A percentile compares a stretch with the other conserved stretches of the same genome.
Conservation (phyloP, 768 basidiomycete genomes). For the Vishniacozyma victoriae region DNA sequence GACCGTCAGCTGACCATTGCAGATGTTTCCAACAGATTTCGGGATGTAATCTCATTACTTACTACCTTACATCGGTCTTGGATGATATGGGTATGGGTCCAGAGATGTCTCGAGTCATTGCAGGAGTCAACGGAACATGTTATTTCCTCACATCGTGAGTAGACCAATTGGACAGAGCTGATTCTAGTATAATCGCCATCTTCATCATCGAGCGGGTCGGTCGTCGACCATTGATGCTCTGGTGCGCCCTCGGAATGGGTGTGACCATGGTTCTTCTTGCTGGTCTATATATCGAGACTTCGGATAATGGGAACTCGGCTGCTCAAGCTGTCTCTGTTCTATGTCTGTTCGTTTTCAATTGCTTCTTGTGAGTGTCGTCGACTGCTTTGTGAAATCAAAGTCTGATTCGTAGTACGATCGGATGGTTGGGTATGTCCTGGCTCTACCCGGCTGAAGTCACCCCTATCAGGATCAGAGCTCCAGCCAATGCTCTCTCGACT, state of each 20-base stretch:
- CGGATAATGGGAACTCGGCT: conserved; percentile 46
- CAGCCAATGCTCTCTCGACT: conserved; percentile 59
- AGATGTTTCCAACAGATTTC: neutral
- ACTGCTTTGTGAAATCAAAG: too few species aligned
- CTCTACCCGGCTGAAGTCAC: conserved; percentile 66
- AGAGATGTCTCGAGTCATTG: conserved; percentile 55
- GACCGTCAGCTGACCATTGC: neutral
- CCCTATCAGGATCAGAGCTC: conserved; percentile 57
- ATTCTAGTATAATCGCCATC: conserved; percentile 25
- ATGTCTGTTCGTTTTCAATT: conserved; percentile 62
- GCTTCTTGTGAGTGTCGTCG: conserved; percentile 66
- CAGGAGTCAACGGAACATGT: conserved; percentile 16
- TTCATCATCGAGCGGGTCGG: conserved; percentile 34
- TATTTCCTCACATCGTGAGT: conserved; percentile 14
- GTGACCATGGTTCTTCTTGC: conserved; percentile 60
- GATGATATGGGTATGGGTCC: conserved; percentile 53
- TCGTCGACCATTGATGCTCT: conserved; percentile 39
- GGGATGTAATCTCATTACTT: conserved; percentile 44
- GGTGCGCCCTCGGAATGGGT: conserved; percentile 29
- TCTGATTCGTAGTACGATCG: too few species aligned
- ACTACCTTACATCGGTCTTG: conserved; percentile 38
- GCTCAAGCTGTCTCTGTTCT: conserved; percentile 55
- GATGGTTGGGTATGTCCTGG: conserved; percentile 66
- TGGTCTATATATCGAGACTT: conserved; percentile 52
- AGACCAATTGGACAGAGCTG: neutral